Evolutionary conservation across 2,329 filamentous ascomycete species (phyloP).

Genomic region (Monosporascus sp.): DNA sequence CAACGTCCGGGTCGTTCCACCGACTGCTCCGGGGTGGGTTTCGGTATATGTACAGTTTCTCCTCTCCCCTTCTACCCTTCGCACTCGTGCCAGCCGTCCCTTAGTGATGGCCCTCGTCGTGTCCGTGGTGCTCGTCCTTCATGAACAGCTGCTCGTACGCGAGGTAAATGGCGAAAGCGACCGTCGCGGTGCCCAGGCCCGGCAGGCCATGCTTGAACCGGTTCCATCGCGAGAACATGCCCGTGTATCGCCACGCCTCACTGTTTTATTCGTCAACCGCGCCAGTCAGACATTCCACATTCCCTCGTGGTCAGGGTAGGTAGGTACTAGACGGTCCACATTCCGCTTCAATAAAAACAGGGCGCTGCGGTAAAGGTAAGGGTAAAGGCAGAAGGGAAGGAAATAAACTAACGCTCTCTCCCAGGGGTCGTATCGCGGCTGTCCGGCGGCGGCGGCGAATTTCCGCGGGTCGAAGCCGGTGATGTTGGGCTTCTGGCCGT

Average conservation of each 20-base stretch:
- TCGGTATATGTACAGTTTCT: slow-evolving; percentile 31
- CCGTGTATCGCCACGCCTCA: slow-evolving; percentile 91
- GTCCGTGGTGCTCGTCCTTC: slow-evolving; percentile 61
- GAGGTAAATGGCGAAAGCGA: slow-evolving; percentile 87
- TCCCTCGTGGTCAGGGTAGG: neutral
- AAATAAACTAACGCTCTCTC: slow-evolving; percentile 50
- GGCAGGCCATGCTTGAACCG: slow-evolving; percentile 84
- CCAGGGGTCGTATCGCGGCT: slow-evolving; percentile 61
- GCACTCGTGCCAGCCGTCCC: slow-evolving; percentile 8
- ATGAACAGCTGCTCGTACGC: slow-evolving; percentile 85
- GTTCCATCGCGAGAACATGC: slow-evolving; percentile 82
- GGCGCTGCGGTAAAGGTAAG: neutral
- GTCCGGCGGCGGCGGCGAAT: slow-evolving; percentile 66
- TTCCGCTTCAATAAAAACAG: too few species aligned
- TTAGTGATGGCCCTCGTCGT: slow-evolving; percentile 56
- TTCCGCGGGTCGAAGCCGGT: slow-evolving; percentile 89
- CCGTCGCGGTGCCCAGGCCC: slow-evolving; percentile 85
- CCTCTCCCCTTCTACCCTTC: slow-evolving; percentile 6
- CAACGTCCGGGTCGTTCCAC: too few species aligned
- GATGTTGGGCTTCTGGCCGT: slow-evolving; percentile 59
- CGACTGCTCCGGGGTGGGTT: too few species aligned
- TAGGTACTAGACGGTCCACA: too few species aligned
- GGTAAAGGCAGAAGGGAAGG: neutral
- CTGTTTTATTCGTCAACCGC: slow-evolving; percentile 41
- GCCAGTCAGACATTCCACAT: slow-evolving; percentile 1